These are phyloP conservation scores for Ustilago curta DNA, from an alignment of 1,284 basidiomycete genomes.

Conservation along the genomic window DNA sequence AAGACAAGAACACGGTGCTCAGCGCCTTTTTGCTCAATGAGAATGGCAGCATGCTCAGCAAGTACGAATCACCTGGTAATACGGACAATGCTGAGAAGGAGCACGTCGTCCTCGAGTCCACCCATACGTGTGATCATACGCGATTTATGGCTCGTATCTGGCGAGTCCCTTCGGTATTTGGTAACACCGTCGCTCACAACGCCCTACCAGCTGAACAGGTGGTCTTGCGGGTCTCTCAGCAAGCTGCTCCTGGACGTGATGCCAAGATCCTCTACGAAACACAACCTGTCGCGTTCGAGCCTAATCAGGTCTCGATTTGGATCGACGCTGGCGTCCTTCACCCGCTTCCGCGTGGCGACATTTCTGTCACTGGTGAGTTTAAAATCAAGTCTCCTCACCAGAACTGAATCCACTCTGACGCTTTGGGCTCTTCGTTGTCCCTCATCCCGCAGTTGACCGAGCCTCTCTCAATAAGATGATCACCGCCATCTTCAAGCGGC, in stretches of 20 bases:
- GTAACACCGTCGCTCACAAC: not conserved
- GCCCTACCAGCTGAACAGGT: not conserved
- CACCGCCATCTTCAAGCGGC: constrained; percentile 5
- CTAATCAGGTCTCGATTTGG: constrained; percentile 4
- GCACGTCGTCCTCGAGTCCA: constrained; percentile 3
- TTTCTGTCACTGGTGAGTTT: constrained; percentile 10
- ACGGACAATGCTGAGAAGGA: not conserved
- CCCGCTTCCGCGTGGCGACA: constrained; percentile 6
- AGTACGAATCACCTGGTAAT: not conserved
- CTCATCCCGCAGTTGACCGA: not conserved
- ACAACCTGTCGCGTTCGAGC: not conserved
- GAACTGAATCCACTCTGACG: not conserved
- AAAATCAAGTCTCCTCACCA: no score
- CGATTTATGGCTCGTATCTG: constrained; percentile 17
- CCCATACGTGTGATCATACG: not conserved
- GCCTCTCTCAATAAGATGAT: constrained; percentile 7
- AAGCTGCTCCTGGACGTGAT: not conserved
- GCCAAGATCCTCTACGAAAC: not conserved
- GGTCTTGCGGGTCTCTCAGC: not conserved
- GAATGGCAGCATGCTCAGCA: not conserved
- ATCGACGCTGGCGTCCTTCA: constrained; percentile 15
- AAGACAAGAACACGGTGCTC: not conserved
- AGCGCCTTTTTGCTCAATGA: constrained; percentile 26
- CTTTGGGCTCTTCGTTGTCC: not conserved
- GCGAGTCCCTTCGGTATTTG: constrained; percentile 3